These are phyloP conservation scores for Dictyostelium capitatum DNA, from an alignment of 78 protist species.

Conservation along the genomic window DNA sequence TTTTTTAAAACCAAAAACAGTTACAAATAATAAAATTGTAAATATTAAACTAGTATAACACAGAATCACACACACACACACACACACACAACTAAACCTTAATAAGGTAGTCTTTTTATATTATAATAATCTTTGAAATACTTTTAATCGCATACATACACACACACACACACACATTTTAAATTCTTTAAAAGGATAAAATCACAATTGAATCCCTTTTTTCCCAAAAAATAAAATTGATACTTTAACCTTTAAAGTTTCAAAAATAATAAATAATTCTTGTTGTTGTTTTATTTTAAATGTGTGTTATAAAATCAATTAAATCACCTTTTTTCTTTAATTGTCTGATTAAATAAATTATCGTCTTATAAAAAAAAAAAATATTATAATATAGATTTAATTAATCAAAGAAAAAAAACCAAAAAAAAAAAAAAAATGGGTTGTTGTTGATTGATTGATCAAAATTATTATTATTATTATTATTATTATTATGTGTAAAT, in stretches of 20 bases:
- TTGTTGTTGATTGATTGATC: neutral
- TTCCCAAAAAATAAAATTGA: neutral
- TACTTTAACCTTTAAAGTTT: conserved; percentile 7
- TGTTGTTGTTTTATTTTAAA: neutral
- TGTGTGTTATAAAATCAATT: neutral
- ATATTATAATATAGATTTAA: conserved; percentile 1
- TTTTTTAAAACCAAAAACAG: no score
- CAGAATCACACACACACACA: no score
- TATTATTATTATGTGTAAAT: no score
- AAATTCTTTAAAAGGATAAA: neutral
- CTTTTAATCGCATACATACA: no score
- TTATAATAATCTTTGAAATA: no score
- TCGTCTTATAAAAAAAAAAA: neutral
- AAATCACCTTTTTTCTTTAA: conserved; percentile 12
- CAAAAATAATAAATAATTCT: conserved; percentile 1
- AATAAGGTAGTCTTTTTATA: no score
- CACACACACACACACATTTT: no score
- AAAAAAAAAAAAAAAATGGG: neutral
- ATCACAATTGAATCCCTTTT: conserved; percentile 1
- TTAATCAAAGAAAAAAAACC: neutral
- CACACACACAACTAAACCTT: no score
- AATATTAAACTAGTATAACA: no score
- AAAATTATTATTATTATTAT: no score
- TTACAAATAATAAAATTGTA: no score
- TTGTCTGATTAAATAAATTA: neutral